Evolutionary conservation across 495 filamentous ascomycete species (phyloP), one percentile per base, ranked within the genome.

Genomic region (Xylaria flabelliformis): DNA sequence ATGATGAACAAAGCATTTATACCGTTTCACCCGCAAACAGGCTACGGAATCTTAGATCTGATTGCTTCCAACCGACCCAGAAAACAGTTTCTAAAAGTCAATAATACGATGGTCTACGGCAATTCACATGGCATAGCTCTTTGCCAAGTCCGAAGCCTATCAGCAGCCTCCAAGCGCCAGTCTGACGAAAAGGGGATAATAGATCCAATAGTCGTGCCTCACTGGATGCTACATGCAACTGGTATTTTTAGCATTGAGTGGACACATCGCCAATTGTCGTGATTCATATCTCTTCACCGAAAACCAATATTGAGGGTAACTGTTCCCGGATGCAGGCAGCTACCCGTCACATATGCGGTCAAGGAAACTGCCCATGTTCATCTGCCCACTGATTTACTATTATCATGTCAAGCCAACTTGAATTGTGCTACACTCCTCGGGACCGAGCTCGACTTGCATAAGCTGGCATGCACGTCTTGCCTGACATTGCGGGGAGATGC

Each of bases 121-220:
- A 36, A 8, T 24, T 12, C 61, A 46, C 21, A 39, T 64, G 61
- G 61, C 29, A 29, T 51, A 44, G 8, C 44, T 65, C 36, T 55
- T 50, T 44, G 39, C 36, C 44, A 44, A 39, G 26, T 53, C 46
- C 64, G 64, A 46, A 66, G 64, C 64, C 64, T 46, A 66, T 66
- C 64, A 66, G 46, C 46, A 19, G 64, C 64, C 64, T 26, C 62
- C 10, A 19, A 19, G 46, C 44, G 64, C 44, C 26, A 53, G 21
- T 15, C 46, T 29, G 64, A 29, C 42, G 21, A 5, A 29, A 66
- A 4, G 29, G 44, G 17, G 58, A 19, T 19, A 2, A n/a, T 7
- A 66, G 9, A 66, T 53, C 21, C 46, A 53, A 36, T 66, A 53
- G 64, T 53, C 1, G 48, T 39, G 29, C 15, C 19, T 53, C 46